Conservation (phyloP, 768 basidiomycete genomes). For the Podaxis sp. region DNA sequence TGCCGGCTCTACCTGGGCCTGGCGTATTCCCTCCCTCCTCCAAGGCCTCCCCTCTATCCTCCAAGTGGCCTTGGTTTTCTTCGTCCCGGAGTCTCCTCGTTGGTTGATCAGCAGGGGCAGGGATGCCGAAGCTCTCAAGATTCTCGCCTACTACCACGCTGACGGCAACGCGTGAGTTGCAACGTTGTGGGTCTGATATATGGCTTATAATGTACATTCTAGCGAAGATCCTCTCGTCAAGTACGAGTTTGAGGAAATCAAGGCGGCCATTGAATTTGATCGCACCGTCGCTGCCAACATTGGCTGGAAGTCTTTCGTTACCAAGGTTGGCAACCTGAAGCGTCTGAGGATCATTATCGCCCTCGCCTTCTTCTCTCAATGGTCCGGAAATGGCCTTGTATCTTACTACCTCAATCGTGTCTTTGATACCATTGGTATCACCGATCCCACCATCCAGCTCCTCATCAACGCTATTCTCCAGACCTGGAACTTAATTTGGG, state of each 20-base stretch:
- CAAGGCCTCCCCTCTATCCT: constrained; percentile 70
- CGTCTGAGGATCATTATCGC: constrained; percentile 78
- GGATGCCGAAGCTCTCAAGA: constrained; percentile 64
- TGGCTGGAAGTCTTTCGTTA: constrained; percentile 69
- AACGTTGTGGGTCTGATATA: neutral
- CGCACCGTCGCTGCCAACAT: constrained; percentile 55
- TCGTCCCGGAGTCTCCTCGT: constrained; percentile 83
- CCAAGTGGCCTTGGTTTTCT: constrained; percentile 65
- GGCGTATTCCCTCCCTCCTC: constrained; percentile 78
- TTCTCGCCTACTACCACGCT: constrained; percentile 82
- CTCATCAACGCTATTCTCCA: constrained; percentile 86
- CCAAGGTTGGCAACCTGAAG: constrained; percentile 68
- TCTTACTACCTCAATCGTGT: constrained; percentile 82
- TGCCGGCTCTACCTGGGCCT: constrained; percentile 63
- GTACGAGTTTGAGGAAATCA: constrained; percentile 82
- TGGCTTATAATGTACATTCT: neutral
- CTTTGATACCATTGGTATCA: constrained; percentile 67
- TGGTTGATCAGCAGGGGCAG: constrained; percentile 78
- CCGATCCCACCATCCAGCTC: constrained; percentile 59
- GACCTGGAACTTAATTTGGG: constrained; percentile 69
- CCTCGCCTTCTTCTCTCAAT: constrained; percentile 82
- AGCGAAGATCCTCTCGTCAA: constrained; percentile 66
- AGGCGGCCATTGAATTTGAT: constrained; percentile 72
- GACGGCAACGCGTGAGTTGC: constrained; percentile 58
- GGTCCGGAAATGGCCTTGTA: constrained; percentile 84